Evolutionary conservation across 495 filamentous ascomycete species (phyloP), one percentile per base, ranked within the genome.

Genomic region (Neurospora sp.): DNA sequence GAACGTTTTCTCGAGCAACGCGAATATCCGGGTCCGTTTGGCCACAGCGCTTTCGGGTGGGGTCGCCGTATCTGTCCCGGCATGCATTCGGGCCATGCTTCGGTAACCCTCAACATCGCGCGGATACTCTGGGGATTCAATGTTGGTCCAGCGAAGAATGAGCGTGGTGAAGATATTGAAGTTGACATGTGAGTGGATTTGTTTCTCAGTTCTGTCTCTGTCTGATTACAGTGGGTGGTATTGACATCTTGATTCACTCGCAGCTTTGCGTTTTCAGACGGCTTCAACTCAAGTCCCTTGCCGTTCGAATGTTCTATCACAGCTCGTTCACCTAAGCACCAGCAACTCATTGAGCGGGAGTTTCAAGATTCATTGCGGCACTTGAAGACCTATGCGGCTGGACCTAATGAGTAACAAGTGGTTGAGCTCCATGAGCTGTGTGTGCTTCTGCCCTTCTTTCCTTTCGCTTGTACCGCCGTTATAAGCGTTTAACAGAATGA

Each of bases 21-120:
- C 11, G 82, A 85, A 0, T 89, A 88, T 61, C 86, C 86, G 8
- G 83, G 84, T 3, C 81, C 84, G 41, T 81, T 82, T 42, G 86
- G 87, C 5, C 87, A 88, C 73, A 88, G 86, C 76, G 87, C 86
- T 0, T 88, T 89, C 69, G 86, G 87, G 27, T 88, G 87, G 83
- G 87, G 88, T 16, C 80, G 87, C 0, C 82, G 88, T n/a, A 82
- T 88, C 72, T 89, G 88, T 71, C 86, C 87, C 5, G 87, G 87
- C 0, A 84, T 88, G 73, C 83, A 86, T 69, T 76, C 87, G 4
- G 87, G 85, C 0, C 82, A 86, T 37, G 82, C 84, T 0, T 85
- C 82, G 5, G 78, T 88, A 9, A 82, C 82, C 71, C 78, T 87
- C 20, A 84, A 85, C n/a, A 84, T 88, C n/a, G 84, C 84, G 2